These are phyloP conservation scores for Scutellaria galericulata DNA, from an alignment of 257 asterid species.

Conservation along the genomic window DNA sequence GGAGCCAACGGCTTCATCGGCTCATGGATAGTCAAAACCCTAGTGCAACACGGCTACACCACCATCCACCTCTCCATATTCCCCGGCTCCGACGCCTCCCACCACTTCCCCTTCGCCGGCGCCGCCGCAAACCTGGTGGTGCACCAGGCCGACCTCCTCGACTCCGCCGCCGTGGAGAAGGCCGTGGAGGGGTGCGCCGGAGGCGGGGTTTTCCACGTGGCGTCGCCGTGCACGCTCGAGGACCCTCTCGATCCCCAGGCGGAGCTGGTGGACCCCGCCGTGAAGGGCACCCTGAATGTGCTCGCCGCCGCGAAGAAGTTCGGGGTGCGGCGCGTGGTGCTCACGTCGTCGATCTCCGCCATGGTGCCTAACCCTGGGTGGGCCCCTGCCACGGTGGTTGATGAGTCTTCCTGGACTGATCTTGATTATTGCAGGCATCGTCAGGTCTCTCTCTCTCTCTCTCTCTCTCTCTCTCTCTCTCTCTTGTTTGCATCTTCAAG, in stretches of 20 bases:
- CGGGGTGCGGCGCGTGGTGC: conserved; percentile 79
- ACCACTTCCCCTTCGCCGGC: conserved; percentile 69
- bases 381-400: conserved; percentile 60
- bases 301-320: conserved; percentile 80
- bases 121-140: conserved; percentile 54
- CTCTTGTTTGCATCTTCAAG: background rate
- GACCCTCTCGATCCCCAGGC: conserved; percentile 80
- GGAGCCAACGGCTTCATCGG: conserved; percentile 99
- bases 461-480: conserved; percentile 34
- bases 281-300: conserved; percentile 74
- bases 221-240: conserved; percentile 89
- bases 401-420: conserved; percentile 89
- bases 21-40: conserved; percentile 74
- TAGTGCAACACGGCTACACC: conserved; percentile 71
- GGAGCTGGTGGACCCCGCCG: conserved; percentile 88
- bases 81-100: conserved; percentile 81
- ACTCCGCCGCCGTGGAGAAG: conserved; percentile 58
- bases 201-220: conserved; percentile 93
- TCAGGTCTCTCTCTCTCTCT: conserved; percentile 52
- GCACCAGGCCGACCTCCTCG: conserved; percentile 66
- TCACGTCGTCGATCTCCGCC: conserved; percentile 88
- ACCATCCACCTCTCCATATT: conserved; percentile 78
- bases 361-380: conserved; percentile 85
- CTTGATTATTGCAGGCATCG: conserved; percentile 75
- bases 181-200: conserved; percentile 73